phyloP scores from a whole-genome alignment of 2,329 filamentous ascomycete species.

The Clonostachys solani region DNA sequence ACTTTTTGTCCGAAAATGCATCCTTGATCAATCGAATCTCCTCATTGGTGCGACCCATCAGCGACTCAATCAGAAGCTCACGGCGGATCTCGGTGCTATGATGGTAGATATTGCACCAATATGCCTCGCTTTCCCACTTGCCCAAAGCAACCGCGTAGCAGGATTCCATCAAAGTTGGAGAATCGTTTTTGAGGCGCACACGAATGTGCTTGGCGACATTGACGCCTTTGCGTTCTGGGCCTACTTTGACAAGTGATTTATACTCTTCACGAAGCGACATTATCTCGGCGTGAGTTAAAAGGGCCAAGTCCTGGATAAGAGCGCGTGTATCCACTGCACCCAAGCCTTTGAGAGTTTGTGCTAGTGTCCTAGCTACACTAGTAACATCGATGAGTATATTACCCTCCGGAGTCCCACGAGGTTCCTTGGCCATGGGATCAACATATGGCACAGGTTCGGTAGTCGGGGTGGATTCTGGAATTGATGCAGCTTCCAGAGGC shows the following conservation, averaged over 20 bases:
- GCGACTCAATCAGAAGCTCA: slow-evolving; percentile 85
- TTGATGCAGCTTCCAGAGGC: too few relatives aligned
- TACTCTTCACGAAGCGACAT: slow-evolving; percentile 84
- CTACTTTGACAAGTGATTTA: slow-evolving; percentile 83
- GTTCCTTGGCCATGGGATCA: too few relatives aligned
- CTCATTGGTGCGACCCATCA: slow-evolving; percentile 87
- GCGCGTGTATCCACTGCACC: slow-evolving; percentile 63
- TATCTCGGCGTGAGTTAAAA: slow-evolving; percentile 81
- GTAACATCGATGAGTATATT: too few relatives aligned
- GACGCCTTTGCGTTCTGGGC: slow-evolving; percentile 67
- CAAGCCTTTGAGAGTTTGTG: slow-evolving; percentile 67
- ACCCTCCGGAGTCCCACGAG: too few relatives aligned
- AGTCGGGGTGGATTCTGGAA: too few relatives aligned
- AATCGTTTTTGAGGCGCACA: slow-evolving; percentile 66
- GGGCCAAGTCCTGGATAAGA: slow-evolving; percentile 79
- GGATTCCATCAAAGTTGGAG: slow-evolving; percentile 79
- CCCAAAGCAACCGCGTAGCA: slow-evolving; percentile 88
- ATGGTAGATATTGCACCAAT: slow-evolving; percentile 99
- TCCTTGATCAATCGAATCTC: slow-evolving; percentile 86
- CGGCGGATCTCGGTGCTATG: slow-evolving; percentile 79
- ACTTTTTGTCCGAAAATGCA: slow-evolving; percentile 87
- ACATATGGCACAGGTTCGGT: too few relatives aligned
- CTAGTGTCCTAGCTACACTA: slow-evolving; percentile 58
- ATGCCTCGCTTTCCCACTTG: slow-evolving; percentile 87
- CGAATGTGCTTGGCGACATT: slow-evolving; percentile 86